Evolutionary conservation across 2,329 filamentous ascomycete species (phyloP), one percentile per base, ranked within the genome.

Genomic region (Paecilomyces dactylethromorphus): DNA sequence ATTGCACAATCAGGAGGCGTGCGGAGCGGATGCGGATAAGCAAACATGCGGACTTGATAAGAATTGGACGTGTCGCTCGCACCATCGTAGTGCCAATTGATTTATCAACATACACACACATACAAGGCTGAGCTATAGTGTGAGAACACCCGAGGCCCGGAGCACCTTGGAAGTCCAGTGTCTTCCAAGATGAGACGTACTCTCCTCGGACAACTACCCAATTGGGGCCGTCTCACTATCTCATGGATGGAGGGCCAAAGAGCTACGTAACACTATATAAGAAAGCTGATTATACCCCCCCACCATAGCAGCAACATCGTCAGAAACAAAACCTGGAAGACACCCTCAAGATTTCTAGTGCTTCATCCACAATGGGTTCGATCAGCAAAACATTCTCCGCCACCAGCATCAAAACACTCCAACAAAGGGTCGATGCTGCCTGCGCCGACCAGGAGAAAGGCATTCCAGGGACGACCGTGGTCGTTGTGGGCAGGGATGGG

Each of bases 401-500:
- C 13, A 11, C 24, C 24, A 32, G n/a, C 15, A 21, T 54, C 26
- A 15, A 54, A 21, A 32, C 53, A 12, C 56, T 57, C 50, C 56
- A 22, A 15, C n/a, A 32, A 11, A 53, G 24, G 15, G 24, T 57
- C 8, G 56, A 58, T 35, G 31, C 33, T 21, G 57, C 54, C n/a
- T 55, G 57, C 11, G 57, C 39, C 15, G 39, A 81, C 60, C 69
- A 64, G 6, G 65, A 69, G 6, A 67, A 68, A 1, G 74, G 72
- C 32, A 74, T 84, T 45, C 80, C 80, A 0, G 81, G 81, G 0
- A 67, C 74, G 0, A 74, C 77, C 0, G 74, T 81, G 4, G 74
- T 80, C 1, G 73, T 82, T 2, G 71, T 84, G n/a, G 78, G 72
- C 61, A 79, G 75, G 56, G 66, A 76, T 60, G 82, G 81, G 21